Evolutionary conservation across 2,329 filamentous ascomycete genomes (phyloP), one percentile per base, ranked within the genome.

Genomic region (Lachnellula hyalina): DNA sequence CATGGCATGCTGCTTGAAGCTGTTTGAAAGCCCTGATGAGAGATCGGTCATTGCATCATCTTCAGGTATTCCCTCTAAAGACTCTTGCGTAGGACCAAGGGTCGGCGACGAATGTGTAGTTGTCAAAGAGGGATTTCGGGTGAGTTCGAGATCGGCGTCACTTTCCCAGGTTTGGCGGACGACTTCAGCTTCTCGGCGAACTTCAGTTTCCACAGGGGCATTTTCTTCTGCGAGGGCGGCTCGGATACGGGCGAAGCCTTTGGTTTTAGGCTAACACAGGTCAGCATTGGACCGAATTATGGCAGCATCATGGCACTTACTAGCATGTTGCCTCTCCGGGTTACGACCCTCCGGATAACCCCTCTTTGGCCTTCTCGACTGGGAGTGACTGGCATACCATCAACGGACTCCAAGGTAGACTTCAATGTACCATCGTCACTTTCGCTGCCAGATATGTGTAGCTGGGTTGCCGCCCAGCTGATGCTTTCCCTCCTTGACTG

Each of bases 161-260:
- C 87, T 93, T 70, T 97, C 94, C 42, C 91, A 87, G 28, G 97
- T 92, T 72, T 96, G 94, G 49, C 90, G 89, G 59, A 99, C 90
- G 5, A 97, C 94, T 72, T 97, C 93, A 38, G 93, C 91, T 75
- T 99, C 94, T 40, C 91, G 86, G 51, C 89, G 86, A 54, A 90
- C 85, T 71, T 99, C 94, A 42, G 87, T 87, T 65, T 99, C 94
- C 9, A 96, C 78, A 0, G 94, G 94, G 0, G 91, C 84, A 15
- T 83, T 82, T 73, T 99, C 94, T 73, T 99, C 94, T 54, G 89
- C 79, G 0, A 99, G 79, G 3, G 91, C 91, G 8, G 93, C 94
- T 58, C 89, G 85, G 62, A 99, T 96, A 11, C 94, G 86, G 5
- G 92, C 91, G 71, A 99, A 99, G 0, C 87, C 91, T 73, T 96